phyloP scores from a whole-genome alignment of 2,329 filamentous ascomycete species.

The Fusarium aywerte region DNA sequence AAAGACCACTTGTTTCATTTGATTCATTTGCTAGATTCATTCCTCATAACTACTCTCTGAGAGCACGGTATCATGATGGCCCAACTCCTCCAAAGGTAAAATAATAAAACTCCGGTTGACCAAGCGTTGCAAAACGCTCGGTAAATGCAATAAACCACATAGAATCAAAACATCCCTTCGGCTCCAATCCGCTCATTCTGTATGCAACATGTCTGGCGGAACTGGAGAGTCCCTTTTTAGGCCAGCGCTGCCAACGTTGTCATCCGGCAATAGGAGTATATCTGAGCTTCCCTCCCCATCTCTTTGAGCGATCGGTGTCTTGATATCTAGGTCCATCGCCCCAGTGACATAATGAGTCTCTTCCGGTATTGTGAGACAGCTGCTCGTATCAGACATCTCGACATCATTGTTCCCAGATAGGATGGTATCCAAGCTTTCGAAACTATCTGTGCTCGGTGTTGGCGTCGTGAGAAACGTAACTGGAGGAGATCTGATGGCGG shows the following conservation, averaged over 20 bases:
- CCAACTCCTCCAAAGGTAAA: neutral
- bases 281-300: constrained; percentile 7
- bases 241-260: constrained; percentile 52
- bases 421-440: constrained; percentile 35
- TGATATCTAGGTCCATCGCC: constrained; percentile 52
- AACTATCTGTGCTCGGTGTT: constrained; percentile 57
- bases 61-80: constrained; percentile 29
- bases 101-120: constrained; percentile 11
- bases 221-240: constrained; percentile 35
- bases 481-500: constrained; percentile 35
- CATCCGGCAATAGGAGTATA: constrained; percentile 29
- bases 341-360: constrained; percentile 45
- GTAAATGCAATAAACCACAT: constrained; percentile 24
- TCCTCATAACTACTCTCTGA: constrained; percentile 30
- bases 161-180: neutral
- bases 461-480: constrained; percentile 48
- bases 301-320: constrained; percentile 53
- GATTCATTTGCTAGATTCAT: constrained; percentile 19
- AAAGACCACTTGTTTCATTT: neutral
- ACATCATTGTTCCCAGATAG: constrained; percentile 52
- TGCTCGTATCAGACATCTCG: constrained; percentile 62
- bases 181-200: neutral
- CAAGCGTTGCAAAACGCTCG: constrained; percentile 12
- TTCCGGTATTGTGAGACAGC: constrained; percentile 50
- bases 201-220: constrained; percentile 32